Evolutionary conservation across 306 rosid genomes (phyloP).

Genomic region (Hippophae rhamnoides): DNA sequence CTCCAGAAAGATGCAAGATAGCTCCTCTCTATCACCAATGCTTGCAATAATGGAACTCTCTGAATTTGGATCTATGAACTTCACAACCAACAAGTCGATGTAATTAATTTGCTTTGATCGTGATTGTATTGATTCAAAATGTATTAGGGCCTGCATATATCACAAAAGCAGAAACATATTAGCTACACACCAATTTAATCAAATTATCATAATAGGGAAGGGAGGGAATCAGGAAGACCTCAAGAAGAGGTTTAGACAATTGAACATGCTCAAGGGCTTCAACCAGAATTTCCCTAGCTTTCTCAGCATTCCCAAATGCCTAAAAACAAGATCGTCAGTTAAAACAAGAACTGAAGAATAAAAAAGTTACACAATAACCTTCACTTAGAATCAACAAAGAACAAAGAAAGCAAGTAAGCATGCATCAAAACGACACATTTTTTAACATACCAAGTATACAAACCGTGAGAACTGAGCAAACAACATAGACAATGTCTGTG

Average conservation of each 20-base stretch:
- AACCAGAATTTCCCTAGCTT: slow-evolving; percentile 64
- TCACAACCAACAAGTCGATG: slow-evolving; percentile 63
- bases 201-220: slow-evolving; percentile 2
- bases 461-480: slow-evolving; percentile 86
- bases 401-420: not conserved
- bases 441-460: slow-evolving; percentile 64
- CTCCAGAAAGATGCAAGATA: slow-evolving; percentile 87
- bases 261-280: slow-evolving; percentile 73
- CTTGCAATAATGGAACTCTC: slow-evolving; percentile 49
- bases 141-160: slow-evolving; percentile 65
- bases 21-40: slow-evolving; percentile 71
- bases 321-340: slow-evolving; percentile 4
- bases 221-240: slow-evolving; percentile 30
- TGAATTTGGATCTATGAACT: slow-evolving; percentile 57
- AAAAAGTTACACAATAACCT: too few species aligned
- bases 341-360: slow-evolving; percentile 1
- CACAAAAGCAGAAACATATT: slow-evolving; percentile 13
- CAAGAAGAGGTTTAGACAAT: slow-evolving; percentile 65
- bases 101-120: slow-evolving; percentile 59
- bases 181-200: not conserved
- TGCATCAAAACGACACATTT: not conserved
- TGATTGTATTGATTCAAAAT: slow-evolving; percentile 79
- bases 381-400: too few species aligned
- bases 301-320: slow-evolving; percentile 76
- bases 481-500: slow-evolving; percentile 68